phyloP scores from a whole-genome alignment of 352 stramenopile species.

The Pythium scleroteichum region DNA sequence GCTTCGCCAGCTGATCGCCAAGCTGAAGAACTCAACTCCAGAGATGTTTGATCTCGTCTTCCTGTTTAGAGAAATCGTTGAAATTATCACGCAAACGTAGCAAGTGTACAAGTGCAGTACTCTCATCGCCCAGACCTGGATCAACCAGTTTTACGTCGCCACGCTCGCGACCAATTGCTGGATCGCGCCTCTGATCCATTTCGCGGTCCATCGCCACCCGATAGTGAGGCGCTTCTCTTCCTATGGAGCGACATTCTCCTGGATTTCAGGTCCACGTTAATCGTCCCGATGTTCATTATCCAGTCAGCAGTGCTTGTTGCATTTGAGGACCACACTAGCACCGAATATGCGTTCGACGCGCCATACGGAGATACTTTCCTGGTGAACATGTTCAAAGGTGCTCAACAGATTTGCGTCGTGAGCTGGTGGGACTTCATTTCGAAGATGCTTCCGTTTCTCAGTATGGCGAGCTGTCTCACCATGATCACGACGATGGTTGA shows the following conservation, averaged over 20 bases:
- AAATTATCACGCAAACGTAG: slow-evolving; percentile 18
- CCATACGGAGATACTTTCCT: slow-evolving; percentile 19
- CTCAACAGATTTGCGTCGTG: slow-evolving; percentile 18
- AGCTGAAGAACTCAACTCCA: slow-evolving; percentile 1
- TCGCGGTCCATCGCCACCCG: too few relatives aligned
- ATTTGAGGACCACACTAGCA: neutral
- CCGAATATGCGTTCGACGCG: slow-evolving; percentile 18
- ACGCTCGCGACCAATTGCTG: slow-evolving; percentile 20
- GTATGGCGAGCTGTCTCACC: slow-evolving; percentile 15
- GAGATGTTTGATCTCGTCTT: slow-evolving; percentile 17
- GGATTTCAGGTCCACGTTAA: slow-evolving; percentile 7
- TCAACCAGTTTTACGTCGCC: slow-evolving; percentile 17
- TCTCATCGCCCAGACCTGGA: slow-evolving; percentile 16
- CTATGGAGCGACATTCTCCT: slow-evolving; percentile 11
- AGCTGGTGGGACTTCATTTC: slow-evolving; percentile 15
- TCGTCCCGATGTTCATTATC: slow-evolving; percentile 20
- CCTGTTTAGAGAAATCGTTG: slow-evolving; percentile 15
- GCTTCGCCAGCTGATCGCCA: neutral
- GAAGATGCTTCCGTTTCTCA: slow-evolving; percentile 23
- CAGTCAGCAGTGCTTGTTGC: neutral
- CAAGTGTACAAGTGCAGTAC: slow-evolving; percentile 25
- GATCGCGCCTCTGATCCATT: neutral
- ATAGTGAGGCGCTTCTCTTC: too few relatives aligned
- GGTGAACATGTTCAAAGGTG: slow-evolving; percentile 15
- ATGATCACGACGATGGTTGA: slow-evolving; percentile 7